Evolutionary conservation across 352 stramenopile genomes (phyloP).

Genomic region (Aphanomyces cochlioides): DNA sequence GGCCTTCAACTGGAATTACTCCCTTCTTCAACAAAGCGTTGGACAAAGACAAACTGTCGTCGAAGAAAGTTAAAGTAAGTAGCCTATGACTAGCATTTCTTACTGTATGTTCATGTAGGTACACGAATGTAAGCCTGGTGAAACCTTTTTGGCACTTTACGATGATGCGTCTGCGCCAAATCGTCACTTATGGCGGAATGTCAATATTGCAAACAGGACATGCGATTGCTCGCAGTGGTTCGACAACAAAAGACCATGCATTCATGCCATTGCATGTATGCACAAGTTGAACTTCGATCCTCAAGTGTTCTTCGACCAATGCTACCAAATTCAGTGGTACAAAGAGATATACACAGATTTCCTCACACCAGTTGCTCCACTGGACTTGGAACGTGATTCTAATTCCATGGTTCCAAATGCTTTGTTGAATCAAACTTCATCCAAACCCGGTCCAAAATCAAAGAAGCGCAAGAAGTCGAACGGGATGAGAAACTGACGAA

Average conservation of each 20-base stretch:
- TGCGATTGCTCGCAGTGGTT: slow-evolving; percentile 1
- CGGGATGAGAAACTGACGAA: neutral
- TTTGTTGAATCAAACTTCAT: neutral
- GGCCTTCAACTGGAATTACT: neutral
- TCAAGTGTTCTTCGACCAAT: neutral
- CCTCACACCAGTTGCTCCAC: neutral
- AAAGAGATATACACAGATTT: neutral
- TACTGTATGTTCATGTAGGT: neutral
- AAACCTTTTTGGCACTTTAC: neutral
- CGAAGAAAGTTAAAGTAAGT: slow-evolving; percentile 2
- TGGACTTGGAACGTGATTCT: neutral
- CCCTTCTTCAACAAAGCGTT: neutral
- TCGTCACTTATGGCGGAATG: slow-evolving; percentile 2
- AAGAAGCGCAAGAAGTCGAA: slow-evolving; percentile 4
- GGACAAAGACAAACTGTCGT: neutral
- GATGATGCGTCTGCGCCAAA: neutral
- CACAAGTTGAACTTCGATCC: neutral
- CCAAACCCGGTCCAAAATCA: neutral
- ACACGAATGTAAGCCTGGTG: neutral
- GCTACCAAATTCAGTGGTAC: neutral
- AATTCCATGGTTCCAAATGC: neutral
- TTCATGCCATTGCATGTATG: neutral
- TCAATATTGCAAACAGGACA: neutral
- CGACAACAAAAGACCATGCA: slow-evolving; percentile 1
- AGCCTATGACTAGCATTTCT: neutral